Conservation (phyloP, 2,329 filamentous ascomycete species). For the Neonectria neomacrospora region DNA sequence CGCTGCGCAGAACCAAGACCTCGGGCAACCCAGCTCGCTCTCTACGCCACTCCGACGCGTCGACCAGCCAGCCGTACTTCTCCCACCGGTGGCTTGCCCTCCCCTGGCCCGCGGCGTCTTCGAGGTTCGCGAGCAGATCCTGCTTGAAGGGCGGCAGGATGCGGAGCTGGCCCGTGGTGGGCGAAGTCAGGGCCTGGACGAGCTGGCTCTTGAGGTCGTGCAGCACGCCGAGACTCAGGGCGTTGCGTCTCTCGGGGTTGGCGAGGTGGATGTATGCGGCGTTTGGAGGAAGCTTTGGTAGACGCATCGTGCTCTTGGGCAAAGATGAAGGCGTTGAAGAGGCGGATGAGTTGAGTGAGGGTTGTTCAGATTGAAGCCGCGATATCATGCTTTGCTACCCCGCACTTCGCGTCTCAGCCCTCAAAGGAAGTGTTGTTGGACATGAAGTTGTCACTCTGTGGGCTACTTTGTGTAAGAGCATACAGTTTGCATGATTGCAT, state of each 20-base stretch:
- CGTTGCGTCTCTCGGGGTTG: conserved; percentile 39
- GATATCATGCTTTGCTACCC: background rate
- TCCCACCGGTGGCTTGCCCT: conserved; percentile 20
- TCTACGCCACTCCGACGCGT: conserved; percentile 35
- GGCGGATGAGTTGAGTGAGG: background rate
- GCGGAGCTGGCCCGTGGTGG: conserved; percentile 16
- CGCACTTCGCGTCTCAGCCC: background rate
- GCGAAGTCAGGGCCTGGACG: conserved; percentile 29
- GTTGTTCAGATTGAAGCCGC: background rate
- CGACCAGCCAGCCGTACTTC: conserved; percentile 37
- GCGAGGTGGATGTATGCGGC: conserved; percentile 35
- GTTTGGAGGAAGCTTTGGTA: conserved; percentile 33
- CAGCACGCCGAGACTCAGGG: conserved; percentile 34
- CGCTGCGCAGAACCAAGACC: conserved; percentile 38
- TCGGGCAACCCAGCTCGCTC: conserved; percentile 36
- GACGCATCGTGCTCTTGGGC: conserved; percentile 24
- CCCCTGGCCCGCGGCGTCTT: background rate
- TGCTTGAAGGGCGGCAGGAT: conserved; percentile 33
- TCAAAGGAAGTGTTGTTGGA: background rate
- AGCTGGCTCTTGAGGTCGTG: conserved; percentile 37
- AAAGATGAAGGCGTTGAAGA: background rate
- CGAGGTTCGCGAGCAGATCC: conserved; percentile 10
- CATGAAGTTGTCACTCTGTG: background rate
- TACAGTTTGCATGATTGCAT: too few species aligned
- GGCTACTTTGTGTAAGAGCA: too few species aligned